phyloP scores from a whole-genome alignment of 2,329 filamentous ascomycete genomes.

The Stagonosporopsis vannaccii region DNA sequence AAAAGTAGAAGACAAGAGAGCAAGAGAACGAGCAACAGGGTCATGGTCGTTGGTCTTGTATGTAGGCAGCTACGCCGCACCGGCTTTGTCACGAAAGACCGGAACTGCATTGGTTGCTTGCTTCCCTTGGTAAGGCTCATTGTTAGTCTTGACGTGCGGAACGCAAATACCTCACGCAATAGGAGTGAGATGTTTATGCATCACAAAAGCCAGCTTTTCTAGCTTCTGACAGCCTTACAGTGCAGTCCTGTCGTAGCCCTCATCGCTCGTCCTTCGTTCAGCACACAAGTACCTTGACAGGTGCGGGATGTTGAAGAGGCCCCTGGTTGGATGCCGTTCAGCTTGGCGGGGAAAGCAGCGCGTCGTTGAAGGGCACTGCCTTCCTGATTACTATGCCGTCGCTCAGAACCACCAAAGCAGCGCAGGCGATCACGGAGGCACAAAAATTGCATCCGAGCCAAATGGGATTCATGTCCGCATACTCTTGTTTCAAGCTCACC shows the following conservation, averaged over 20 bases:
- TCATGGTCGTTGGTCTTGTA: neutral
- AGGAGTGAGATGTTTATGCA: too few species aligned
- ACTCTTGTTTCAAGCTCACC: constrained; percentile 1
- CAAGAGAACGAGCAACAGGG: neutral
- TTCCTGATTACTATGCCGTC: neutral
- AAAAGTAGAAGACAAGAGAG: neutral
- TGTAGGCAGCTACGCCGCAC: constrained; percentile 1
- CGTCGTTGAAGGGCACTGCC: too few species aligned
- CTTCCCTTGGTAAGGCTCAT: neutral
- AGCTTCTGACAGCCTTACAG: too few species aligned
- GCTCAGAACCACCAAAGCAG: neutral
- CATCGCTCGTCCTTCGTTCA: neutral
- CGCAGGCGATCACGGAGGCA: neutral
- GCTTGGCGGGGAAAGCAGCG: neutral
- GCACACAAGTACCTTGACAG: neutral
- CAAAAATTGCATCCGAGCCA: neutral
- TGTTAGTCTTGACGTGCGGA: neutral
- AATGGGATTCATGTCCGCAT: neutral
- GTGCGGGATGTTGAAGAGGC: neutral
- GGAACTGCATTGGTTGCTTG: neutral
- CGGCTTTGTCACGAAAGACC: neutral
- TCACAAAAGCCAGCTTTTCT: too few species aligned
- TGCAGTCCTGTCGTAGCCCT: neutral
- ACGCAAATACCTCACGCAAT: neutral
- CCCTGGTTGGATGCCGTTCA: neutral